phyloP scores from a whole-genome alignment of 1,284 basidiomycete species.

The Naganishia liquefaciens region DNA sequence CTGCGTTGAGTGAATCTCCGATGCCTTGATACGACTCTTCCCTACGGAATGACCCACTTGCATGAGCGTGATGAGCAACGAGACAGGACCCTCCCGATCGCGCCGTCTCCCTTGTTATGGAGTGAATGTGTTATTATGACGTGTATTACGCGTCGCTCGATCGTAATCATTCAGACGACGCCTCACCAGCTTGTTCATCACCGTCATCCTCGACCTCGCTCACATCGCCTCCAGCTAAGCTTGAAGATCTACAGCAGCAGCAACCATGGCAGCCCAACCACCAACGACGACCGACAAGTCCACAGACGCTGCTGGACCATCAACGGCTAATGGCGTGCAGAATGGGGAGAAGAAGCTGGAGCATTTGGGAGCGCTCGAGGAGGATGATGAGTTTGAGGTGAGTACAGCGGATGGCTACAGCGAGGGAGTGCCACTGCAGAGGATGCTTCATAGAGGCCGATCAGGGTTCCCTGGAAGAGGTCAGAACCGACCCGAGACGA shows the following conservation, averaged over 20 bases:
- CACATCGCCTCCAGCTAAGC: neutral
- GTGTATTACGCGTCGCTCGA: neutral
- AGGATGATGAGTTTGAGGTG: slow-evolving; percentile 57
- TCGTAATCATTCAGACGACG: neutral
- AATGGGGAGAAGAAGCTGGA: slow-evolving; percentile 28
- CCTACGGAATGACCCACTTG: neutral
- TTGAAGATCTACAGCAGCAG: neutral
- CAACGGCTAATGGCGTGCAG: slow-evolving; percentile 9
- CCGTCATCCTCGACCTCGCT: neutral
- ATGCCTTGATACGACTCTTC: too few species aligned
- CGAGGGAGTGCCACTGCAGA: too few species aligned
- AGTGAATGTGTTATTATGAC: neutral
- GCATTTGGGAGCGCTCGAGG: slow-evolving; percentile 54
- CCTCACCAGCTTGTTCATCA: neutral
- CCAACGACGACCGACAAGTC: slow-evolving; percentile 17
- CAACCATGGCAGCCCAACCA: slow-evolving; percentile 11
- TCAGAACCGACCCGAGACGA: too few species aligned
- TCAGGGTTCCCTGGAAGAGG: too few species aligned
- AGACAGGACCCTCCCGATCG: too few species aligned
- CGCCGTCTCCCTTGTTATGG: too few species aligned
- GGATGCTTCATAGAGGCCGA: too few species aligned
- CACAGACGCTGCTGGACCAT: slow-evolving; percentile 14
- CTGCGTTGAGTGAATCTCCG: too few species aligned
- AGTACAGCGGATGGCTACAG: slow-evolving; percentile 39
- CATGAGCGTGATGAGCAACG: slow-evolving; percentile 2